These are phyloP conservation scores for Yamadazyma dushanensis DNA, from an alignment of 1,139 yeast species.

Conservation along the genomic window DNA sequence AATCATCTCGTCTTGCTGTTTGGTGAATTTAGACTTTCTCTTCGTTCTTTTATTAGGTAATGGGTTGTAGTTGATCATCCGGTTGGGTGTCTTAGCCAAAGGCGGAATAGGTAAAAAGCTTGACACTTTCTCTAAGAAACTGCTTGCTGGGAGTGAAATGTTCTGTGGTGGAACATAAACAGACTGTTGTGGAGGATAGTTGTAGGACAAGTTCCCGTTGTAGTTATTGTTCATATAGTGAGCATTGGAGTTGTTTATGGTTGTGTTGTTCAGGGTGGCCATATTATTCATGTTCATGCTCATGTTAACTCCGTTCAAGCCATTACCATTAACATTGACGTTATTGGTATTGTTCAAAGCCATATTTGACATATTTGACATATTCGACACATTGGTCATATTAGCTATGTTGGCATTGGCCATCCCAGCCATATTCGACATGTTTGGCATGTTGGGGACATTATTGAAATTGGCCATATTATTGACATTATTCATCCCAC, in stretches of 20 bases:
- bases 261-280: background rate
- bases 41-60: constrained; percentile 50
- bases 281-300: background rate
- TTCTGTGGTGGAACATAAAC: background rate
- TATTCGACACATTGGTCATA: background rate
- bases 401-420: background rate
- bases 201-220: background rate
- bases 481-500: background rate
- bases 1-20: constrained; percentile 68
- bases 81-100: constrained; percentile 28
- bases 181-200: too few relatives aligned
- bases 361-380: background rate
- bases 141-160: constrained; percentile 2
- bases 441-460: background rate
- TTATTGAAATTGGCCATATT: background rate
- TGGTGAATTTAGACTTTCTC: constrained; percentile 65
- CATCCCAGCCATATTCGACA: background rate
- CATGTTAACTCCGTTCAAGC: background rate
- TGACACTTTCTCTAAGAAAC: constrained; percentile 10
- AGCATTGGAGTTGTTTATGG: background rate
- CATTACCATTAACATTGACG: background rate
- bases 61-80: constrained; percentile 28
- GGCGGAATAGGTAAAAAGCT: constrained; percentile 40
- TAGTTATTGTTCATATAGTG: background rate
- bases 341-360: background rate